Evolutionary conservation across 2,329 filamentous ascomycete genomes (phyloP), one percentile per base, ranked within the genome.

Genomic region (Neopestalotiopsis clavispora): DNA sequence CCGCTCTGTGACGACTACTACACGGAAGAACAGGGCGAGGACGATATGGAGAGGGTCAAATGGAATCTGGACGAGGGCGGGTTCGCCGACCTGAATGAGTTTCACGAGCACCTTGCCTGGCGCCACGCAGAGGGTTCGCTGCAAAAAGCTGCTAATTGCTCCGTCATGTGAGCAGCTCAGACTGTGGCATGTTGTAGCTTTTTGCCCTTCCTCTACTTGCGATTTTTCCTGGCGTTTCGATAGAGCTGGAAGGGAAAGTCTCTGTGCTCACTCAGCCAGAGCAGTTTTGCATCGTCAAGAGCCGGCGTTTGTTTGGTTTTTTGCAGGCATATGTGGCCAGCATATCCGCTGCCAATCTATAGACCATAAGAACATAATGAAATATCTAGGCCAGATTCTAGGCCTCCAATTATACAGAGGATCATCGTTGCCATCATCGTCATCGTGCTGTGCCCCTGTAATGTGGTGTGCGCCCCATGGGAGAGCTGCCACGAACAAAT

Each of bases 21-120:
- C 68, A 84, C 84, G 74, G 78, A 83, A 59, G 82, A 84, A 72
- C 82, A 83, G 34, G 81, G 83, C 45, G 84, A 86, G 69, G 85
- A 84, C 71, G 85, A 87, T 57, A 86, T 86, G 71, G 86, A 87
- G 60, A 74, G 82, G 45, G 80, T 84, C 65, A 81, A 79, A 34
- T 85, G 85, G 17, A 82, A 83, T 14, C 81, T 82, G 71, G 82
- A 86, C 67, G 85, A 86, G 67, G 73, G 72, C 42, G 84, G 83
- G 4, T 87, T 88, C 73, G 82, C 83, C 58, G 81, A 83, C 71
- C 75, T 90, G 59, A 78, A 76, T 17, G 80, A 80, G 17, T 84
- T 89, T 49, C 84, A 84, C 75, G 84, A 84, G 69, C 88, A 90
- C 71, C 79, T 90, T 34, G 85, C 85, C 72, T 90, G 88, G 88